A percentile compares a stretch with the other conserved stretches of the same genome.
These are phyloP conservation scores for Melanopsichium pennsylvanicum DNA, from an alignment of 1,284 basidiomycete genomes.

Conservation along the genomic window DNA sequence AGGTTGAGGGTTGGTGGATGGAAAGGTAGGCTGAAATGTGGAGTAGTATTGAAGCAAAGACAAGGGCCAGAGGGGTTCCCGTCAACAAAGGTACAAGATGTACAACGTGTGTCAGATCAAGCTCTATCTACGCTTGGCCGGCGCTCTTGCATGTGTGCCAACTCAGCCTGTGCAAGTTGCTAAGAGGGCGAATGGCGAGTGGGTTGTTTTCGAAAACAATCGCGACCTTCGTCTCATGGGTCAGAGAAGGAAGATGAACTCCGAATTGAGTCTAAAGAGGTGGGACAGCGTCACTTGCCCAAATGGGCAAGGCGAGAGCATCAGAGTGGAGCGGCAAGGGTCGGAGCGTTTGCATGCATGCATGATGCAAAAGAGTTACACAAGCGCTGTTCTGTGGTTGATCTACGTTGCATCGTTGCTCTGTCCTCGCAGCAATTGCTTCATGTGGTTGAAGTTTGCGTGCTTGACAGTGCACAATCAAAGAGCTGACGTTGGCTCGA, in stretches of 20 bases:
- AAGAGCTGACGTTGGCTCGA: too few species aligned
- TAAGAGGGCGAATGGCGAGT: constrained; percentile 3
- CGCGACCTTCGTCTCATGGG: neutral
- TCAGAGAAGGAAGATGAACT: constrained; percentile 2
- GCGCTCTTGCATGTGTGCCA: neutral
- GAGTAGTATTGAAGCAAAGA: too few species aligned
- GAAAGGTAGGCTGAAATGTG: neutral
- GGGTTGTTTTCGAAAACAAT: too few species aligned
- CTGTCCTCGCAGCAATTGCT: neutral
- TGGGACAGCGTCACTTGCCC: constrained; percentile 18
- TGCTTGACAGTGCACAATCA: too few species aligned
- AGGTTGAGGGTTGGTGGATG: neutral
- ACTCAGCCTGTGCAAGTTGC: too few species aligned
- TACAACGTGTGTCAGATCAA: too few species aligned
- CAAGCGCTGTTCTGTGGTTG: constrained; percentile 20
- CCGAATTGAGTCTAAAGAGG: neutral
- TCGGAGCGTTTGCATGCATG: neutral
- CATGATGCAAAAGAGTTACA: constrained; percentile 21
- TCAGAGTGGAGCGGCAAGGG: constrained; percentile 6
- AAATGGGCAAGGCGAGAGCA: constrained; percentile 19
- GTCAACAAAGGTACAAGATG: too few species aligned
- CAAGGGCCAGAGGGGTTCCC: neutral
- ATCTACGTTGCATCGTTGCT: constrained; percentile 29
- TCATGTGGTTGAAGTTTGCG: too few species aligned
- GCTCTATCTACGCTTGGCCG: neutral